Evolutionary conservation across 2,329 filamentous ascomycete genomes (phyloP), one percentile per base, ranked within the genome.

Genomic region (Colletotrichum musicola): DNA sequence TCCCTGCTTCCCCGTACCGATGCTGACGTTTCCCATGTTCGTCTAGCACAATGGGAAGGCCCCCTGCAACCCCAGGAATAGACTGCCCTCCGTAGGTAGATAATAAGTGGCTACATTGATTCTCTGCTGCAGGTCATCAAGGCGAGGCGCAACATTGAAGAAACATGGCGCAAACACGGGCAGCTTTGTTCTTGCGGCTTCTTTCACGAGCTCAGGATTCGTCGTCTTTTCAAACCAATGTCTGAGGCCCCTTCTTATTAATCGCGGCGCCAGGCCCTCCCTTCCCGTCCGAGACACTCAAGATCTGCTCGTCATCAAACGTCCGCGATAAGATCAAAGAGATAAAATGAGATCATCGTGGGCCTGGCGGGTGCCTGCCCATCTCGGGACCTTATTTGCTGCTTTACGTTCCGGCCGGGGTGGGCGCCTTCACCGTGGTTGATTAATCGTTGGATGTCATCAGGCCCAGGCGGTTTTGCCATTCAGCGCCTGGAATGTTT

Each of bases 61-160:
- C 35, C 60, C 65, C 35, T 68, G 65, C 22, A 59, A 68, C 65
- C 65, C 65, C 61, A 64, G 61, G 60, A 64, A 68, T 53, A 42
- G 40, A 25, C 22, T 25, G 22, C 22, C 22, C 22, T 25, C 3
- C 22, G 22, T 25, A 25, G 22, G 22, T 25, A 25, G 22, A 25
- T 25, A 25, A 25, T 25, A 42, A 42, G 16, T 64, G 50, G 49
- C 42, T 46, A 20, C 38, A 35, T 30, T 10, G 38, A 38, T 50
- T 53, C 20, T 40, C 30, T 30, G 30, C 46, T 47, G 60, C 60
- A 54, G 61, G 53, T 68, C 10, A 35, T 35, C 46, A 27, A n/a
- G 54, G 44, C 60, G 30, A 65, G 64, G 64, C 61, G 64, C 64
- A 57, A 50, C 51, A 47, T 51, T 16, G 44, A 14, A 59, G 64